A percentile compares a stretch with the other conserved stretches of the same genome.
phyloP scores from a whole-genome alignment of 768 basidiomycete species.

The Guyanaporus albipodus region DNA sequence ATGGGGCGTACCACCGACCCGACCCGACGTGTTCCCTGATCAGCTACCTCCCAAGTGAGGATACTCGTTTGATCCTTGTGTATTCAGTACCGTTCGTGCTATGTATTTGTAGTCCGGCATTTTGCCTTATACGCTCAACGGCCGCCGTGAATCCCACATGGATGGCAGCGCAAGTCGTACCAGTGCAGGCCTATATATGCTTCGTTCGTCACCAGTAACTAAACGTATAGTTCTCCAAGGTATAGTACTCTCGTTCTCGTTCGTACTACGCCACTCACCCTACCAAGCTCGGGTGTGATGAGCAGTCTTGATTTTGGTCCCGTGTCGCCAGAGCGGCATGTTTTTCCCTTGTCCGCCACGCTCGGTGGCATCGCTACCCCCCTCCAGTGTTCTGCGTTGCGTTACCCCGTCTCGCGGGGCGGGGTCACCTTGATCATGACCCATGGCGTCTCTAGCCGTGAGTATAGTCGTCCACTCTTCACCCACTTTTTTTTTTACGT shows the following conservation, averaged over 20 bases:
- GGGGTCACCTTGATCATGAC: constrained; percentile 27
- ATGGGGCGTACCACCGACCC: constrained; percentile 81
- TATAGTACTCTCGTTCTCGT: too few species aligned
- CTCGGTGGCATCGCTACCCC: constrained; percentile 12
- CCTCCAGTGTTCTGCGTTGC: constrained; percentile 22
- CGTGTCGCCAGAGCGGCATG: constrained; percentile 18
- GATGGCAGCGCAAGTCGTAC: too few species aligned
- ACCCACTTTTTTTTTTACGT: not conserved
- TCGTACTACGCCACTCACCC: not conserved
- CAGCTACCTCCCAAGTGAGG: constrained; percentile 9
- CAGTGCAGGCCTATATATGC: too few species aligned
- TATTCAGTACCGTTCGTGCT: too few species aligned
- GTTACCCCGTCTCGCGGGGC: constrained; percentile 22
- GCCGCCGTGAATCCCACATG: too few species aligned
- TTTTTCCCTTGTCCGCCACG: constrained; percentile 14
- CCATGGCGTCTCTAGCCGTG: constrained; percentile 28
- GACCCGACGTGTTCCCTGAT: constrained; percentile 24
- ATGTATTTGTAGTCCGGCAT: too few species aligned
- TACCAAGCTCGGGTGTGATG: not conserved
- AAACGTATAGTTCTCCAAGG: too few species aligned
- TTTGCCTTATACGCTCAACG: too few species aligned
- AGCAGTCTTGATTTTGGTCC: not conserved
- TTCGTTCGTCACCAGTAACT: too few species aligned
- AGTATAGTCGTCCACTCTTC: not conserved
- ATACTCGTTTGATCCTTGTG: too few species aligned